Evolutionary conservation across 306 rosid species (phyloP).

Genomic region (Gastrolobium bilobum): DNA sequence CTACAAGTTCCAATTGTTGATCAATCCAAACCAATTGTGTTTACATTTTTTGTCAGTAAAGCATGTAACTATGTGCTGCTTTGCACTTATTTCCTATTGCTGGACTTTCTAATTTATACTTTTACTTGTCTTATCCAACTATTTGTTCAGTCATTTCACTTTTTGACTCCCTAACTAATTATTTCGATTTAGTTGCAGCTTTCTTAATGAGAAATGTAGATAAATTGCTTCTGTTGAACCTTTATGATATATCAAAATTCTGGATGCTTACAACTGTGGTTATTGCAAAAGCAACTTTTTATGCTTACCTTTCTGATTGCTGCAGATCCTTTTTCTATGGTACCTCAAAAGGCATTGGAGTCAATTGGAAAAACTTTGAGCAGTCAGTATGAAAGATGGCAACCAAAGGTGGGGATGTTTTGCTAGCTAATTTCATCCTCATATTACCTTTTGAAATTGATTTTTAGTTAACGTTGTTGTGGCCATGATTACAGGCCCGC

Average conservation of each 20-base stretch:
- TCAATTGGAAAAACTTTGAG: constrained; percentile 89
- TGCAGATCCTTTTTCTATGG: constrained; percentile 96
- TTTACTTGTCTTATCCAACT: not conserved
- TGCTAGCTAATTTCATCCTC: constrained; percentile 38
- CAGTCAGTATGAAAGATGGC: constrained; percentile 98
- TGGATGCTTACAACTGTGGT: constrained; percentile 5
- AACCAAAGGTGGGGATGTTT: constrained; percentile 79
- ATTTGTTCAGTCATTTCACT: not conserved
- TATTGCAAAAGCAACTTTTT: constrained; percentile 12
- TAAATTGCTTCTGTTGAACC: constrained; percentile 30
- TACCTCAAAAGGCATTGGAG: constrained; percentile 94
- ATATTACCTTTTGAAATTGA: constrained; percentile 39
- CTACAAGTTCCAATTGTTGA: constrained; percentile 33
- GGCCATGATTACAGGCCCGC: constrained; percentile 76
- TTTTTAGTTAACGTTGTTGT: constrained; percentile 51
- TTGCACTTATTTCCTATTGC: constrained; percentile 20
- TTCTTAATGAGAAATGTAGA: constrained; percentile 31
- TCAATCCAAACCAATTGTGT: constrained; percentile 23
- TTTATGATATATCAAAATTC: constrained; percentile 13
- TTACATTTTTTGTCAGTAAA: constrained; percentile 15
- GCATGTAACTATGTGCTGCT: constrained; percentile 3
- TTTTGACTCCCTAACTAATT: constrained; percentile 13
- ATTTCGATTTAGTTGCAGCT: constrained; percentile 9
- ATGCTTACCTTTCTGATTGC: constrained; percentile 38
- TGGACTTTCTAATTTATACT: not conserved